Evolutionary conservation across 176 grass and related monocot genomes (phyloP), one percentile per base, ranked within the genome.

Genomic region (Poa pratensis): DNA sequence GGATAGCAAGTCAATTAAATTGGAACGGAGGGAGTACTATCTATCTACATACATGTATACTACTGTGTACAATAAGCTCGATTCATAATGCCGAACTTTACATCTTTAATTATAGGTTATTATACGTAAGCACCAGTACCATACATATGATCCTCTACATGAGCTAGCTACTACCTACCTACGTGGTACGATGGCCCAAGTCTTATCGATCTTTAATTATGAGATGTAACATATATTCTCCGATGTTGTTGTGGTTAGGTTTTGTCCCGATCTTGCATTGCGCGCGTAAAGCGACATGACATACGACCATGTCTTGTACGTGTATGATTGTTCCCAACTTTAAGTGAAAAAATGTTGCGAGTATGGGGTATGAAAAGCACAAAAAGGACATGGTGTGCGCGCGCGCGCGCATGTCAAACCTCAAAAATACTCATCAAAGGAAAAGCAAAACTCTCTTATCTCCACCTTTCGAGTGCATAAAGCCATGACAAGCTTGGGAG

Each of bases 121-220:
- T n/a, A 46, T 72, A 48, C 40, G 69, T 73, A 48, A 42, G 22
- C 16, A 27, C 6, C 42, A 49, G 32, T 19, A 37, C 8, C 18
- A 48, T 73, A 8, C 40, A 50, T 5, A 43, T 43, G 9, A 43
- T 43, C 9, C 42, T 43, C 42, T 43, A 26, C 72, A 19, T 39
- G 46, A 48, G 32, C 35, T 72, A 70, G 22, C 19, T 4, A 82
- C 35, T 5, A 5, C 4, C 7, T 20, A 30, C 30, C 30, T 30
- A 30, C 30, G n/a, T n/a, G 26, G 22, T 66, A 66, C 27, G 62
- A 3, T 53, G 16, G 43, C 64, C 23, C 73, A 86, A 90, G 84
- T 86, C 88, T 73, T 79, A 79, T 83, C 84, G 54, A 46, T 68
- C 79, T 83, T 90, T 90, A 90, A 82, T 90, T 86, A 90, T 86